phyloP scores from a whole-genome alignment of 768 basidiomycete genomes.

The Boletus subcaerulescens region DNA sequence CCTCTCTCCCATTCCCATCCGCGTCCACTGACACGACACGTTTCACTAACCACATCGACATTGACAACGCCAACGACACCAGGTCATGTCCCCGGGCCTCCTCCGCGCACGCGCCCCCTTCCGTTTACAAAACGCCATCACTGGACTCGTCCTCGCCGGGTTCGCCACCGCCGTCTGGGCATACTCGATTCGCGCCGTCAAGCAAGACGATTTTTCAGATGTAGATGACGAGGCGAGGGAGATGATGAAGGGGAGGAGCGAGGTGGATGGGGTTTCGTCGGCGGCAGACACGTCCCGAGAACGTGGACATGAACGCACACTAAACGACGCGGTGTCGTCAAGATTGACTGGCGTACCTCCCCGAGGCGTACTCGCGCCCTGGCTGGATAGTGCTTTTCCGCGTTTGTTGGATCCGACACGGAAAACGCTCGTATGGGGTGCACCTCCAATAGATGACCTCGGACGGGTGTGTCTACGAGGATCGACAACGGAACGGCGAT shows the following conservation, averaged over 20 bases:
- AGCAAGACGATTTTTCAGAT: conserved; percentile 90
- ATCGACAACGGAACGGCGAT: conserved; percentile 3
- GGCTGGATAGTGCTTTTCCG: conserved; percentile 47
- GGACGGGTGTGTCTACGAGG: conserved; percentile 39
- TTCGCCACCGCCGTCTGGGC: conserved; percentile 84
- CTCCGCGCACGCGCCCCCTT: conserved; percentile 86
- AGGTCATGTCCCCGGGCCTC: conserved; percentile 84
- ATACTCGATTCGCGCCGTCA: conserved; percentile 92
- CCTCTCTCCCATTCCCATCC: no score
- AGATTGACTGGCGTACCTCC: conserved; percentile 8
- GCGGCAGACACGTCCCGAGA: background rate
- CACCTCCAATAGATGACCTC: conserved; percentile 62
- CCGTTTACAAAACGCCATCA: conserved; percentile 72
- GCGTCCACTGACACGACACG: background rate
- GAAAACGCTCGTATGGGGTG: conserved; percentile 71
- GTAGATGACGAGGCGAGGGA: conserved; percentile 74
- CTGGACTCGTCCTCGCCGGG: conserved; percentile 64
- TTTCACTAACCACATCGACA: background rate
- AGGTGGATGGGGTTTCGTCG: no score
- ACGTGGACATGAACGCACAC: no score
- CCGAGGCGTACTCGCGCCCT: conserved; percentile 45
- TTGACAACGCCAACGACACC: background rate
- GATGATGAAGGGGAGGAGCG: conserved; percentile 35
- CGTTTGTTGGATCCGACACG: conserved; percentile 53
- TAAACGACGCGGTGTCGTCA: background rate